Evolutionary conservation across 192 early-diverging fungal species (phyloP), one percentile per base, ranked within the genome.

Genomic region (Spinellus fusiger): DNA sequence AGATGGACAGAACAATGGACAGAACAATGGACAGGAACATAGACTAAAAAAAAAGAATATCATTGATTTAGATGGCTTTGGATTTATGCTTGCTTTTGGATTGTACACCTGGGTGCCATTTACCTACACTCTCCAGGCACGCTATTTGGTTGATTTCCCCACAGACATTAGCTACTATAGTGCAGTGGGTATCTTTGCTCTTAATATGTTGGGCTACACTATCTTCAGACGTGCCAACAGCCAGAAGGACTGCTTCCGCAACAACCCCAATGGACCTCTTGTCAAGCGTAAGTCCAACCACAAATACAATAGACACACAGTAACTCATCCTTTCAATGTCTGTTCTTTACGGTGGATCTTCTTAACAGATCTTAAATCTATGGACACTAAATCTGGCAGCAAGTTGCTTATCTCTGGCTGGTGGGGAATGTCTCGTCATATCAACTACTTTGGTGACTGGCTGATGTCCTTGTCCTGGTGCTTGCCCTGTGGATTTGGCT

Each of bases 381-480:
- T 98, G 34, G 78, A 84, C 34, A 98, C 96, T 10, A 76, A 85
- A 65, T 51, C 83, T 9, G 96, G 96, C 51, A 87, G 84, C 56
- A 82, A 78, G 54, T 79, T 98, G 52, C 75, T 98, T 40, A 78
- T 84, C 58, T 83, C 77, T 55, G 93, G 96, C 20, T 98, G 94
- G 96, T 98, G 96, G 96, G 94, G 94, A 4, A 69, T 82, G 56
- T 87, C 96, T 12, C 84, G 96, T 35, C 91, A 98, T 50, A 88
- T 96, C 68, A 98, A 98, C 71, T 98, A 98, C 74, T 64, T 86
- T 37, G 87, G 94, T 37, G 96, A 98, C 79, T 98, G 93, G 94
- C 64, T 96, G 26, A 94, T 90, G 85, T 84, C 86, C 4, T 73
- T 95, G 28, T 81, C 93, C 10, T 94, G 92, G 89, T 95, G 91